Base-by-base conservation (phyloP, 2,329 filamentous ascomycete genomes). In the Ustulina deusta region DNA sequence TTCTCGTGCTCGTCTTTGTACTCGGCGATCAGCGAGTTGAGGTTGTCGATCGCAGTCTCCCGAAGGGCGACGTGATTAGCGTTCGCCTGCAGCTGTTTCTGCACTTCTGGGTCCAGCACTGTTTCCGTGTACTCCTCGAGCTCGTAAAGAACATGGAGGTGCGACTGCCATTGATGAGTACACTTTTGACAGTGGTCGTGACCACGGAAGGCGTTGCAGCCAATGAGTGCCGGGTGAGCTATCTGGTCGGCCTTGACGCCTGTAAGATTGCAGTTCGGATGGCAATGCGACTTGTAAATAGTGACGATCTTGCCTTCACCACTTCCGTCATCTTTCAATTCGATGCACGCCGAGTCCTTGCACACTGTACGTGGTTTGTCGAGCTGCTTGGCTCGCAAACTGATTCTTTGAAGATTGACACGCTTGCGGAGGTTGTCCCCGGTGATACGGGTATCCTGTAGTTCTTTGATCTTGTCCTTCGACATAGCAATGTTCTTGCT, bases 71-170 rank as follows among this genome's bases (percentile, higher is more conserved):
- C 38, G 38, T 40, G 13, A 11, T 40, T 40, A 5, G 10, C 38
- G 38, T 40, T 40, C 38, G 13, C 38, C 9, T 17, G 38, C 6
- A 40, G 38, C 38, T 40, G 38, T 40, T 11, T 40, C 9, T 40
- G 38, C 38, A 40, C 38, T 40, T 40, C 38, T 40, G 38, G 13
- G 38, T 40, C 38, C 13, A 40, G 5, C 2, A 40, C 38, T 40
- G 38, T 40, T 17, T 9, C 38, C 38, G 17, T 40, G 38, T 40
- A 40, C 7, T 40, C 38, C 38, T 40, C 38, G 15, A 40, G 38
- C 38, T 40, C 38, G 38, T 40, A 40, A 40, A 40, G 38, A 40
- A 40, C 38, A 40, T 40, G 38, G 38, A 40, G 38, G 38, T 40
- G 38, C 38, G 38, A 40, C 13, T 40, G 38, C 38, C 38, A 40